Percentiles rank a stretch among this genome's conserved stretches.
These are phyloP conservation scores for Porpolomopsis calyptriformis DNA, from an alignment of 768 basidiomycete genomes.

Conservation along the genomic window DNA sequence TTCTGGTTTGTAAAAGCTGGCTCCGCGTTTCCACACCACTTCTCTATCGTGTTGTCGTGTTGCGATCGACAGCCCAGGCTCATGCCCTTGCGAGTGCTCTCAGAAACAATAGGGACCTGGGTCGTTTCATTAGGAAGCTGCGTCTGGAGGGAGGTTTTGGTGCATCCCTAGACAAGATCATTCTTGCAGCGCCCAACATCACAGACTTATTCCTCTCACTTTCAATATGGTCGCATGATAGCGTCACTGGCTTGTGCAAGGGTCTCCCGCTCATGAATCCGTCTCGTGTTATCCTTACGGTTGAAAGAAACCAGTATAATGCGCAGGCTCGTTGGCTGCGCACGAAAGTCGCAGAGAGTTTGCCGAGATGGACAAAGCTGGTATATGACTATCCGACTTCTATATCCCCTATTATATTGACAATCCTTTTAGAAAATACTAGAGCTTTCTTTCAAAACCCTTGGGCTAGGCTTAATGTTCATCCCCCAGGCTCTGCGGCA, in stretches of 20 bases:
- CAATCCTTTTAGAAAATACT: background rate
- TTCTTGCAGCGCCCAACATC: constrained; percentile 5
- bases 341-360: background rate
- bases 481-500: background rate
- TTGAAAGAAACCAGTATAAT: background rate
- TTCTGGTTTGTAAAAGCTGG: constrained; percentile 19
- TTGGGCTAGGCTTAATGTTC: background rate
- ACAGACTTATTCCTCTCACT: constrained; percentile 10
- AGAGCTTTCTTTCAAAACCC: background rate
- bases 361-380: constrained; percentile 1
- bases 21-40: constrained; percentile 19
- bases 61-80: constrained; percentile 19
- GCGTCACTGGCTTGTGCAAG: constrained; percentile 6
- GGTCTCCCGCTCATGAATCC: constrained; percentile 9
- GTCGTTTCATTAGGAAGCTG: constrained; percentile 15
- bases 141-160: constrained; percentile 16
- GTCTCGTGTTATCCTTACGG: background rate
- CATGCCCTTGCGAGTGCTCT: constrained; percentile 15
- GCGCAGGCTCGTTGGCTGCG: background rate
- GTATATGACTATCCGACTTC: background rate
- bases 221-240: constrained; percentile 5
- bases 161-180: constrained; percentile 6
- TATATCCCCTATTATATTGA: background rate
- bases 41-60: constrained; percentile 18
- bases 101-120: constrained; percentile 9